Evolutionary conservation across 2,329 filamentous ascomycete species (phyloP), one percentile per base, ranked within the genome.

Genomic region (Aspergillus carbonarius): DNA sequence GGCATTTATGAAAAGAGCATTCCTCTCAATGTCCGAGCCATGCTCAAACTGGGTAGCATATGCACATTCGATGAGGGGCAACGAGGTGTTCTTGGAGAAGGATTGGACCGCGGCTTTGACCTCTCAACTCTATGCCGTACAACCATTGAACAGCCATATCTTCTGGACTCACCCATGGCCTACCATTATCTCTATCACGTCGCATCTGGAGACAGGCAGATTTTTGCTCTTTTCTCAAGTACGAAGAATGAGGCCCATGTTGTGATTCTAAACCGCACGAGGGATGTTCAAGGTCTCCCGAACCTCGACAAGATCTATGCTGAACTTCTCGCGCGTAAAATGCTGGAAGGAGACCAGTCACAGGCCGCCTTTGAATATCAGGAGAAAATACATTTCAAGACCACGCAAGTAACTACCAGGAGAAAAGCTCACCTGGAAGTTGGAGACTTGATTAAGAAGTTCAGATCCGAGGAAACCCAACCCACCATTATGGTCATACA

Each of bases 1-100:
- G 96, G 96, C 30, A 92, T 99, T 13, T 99, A 99, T 70, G 96
- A 99, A 78, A 93, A 89, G 69, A 90, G 96, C 65, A 83, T 99
- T 1, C 92, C 96, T 1, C 81, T 98, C 5, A 91, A 91, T 63
- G 85, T 96, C 49, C 86, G 93, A 40, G 95, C 93, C 4, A 85
- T 99, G 32, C 83, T 99, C 9, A 90, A 95, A 66, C 81, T 99
- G 1, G 96, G 95, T 42, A 97, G 91, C 68, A 81, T 90, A 30
- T 99, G 95, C 72, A 96, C 92, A 2, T 96, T 99, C 65, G 95
- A 99, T 68, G 90, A 96, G 68, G 88, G 82, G 55, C 93, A 97
- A 67, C 85, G 90, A 60, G 96, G 93, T 66, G 93, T 97, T 1
- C 84, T 99, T 8, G 95, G 95, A 51, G 93, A 90, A 69, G 95